Conservation (phyloP, 495 filamentous ascomycete species). For the Xylaria nigripes region DNA sequence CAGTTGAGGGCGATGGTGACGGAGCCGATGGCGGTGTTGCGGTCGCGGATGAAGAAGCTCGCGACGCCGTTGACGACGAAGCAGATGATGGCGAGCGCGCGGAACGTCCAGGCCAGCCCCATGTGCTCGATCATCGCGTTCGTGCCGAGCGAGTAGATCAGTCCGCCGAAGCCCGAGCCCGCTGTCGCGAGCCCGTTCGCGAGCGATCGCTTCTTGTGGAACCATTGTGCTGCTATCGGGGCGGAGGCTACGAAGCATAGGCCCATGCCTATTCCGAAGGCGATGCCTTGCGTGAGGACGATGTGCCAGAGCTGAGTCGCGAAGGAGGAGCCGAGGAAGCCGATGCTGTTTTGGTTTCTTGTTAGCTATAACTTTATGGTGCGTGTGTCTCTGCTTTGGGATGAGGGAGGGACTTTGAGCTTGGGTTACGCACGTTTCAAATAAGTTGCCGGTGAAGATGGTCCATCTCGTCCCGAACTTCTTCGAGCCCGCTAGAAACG, state of each 20-base stretch:
- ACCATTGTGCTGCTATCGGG: slow-evolving; percentile 73
- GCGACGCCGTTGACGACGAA: slow-evolving; percentile 52
- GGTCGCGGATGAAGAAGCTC: slow-evolving; percentile 52
- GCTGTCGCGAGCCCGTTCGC: slow-evolving; percentile 66
- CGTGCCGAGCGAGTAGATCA: slow-evolving; percentile 51
- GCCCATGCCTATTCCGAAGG: slow-evolving; percentile 68
- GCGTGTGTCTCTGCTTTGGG: neutral
- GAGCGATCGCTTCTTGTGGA: slow-evolving; percentile 56
- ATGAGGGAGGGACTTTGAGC: neutral
- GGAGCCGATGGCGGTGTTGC: slow-evolving; percentile 59
- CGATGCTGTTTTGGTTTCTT: slow-evolving; percentile 28
- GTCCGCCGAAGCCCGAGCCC: slow-evolving; percentile 68
- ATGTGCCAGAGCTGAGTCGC: slow-evolving; percentile 63
- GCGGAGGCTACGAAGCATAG: slow-evolving; percentile 67
- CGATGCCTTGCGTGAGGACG: slow-evolving; percentile 66
- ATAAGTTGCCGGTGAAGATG: slow-evolving; percentile 51
- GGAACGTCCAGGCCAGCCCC: slow-evolving; percentile 57
- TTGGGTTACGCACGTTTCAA: slow-evolving; percentile 43
- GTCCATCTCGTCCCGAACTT: slow-evolving; percentile 46
- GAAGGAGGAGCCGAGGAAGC: slow-evolving; percentile 60
- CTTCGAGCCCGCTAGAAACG: slow-evolving; percentile 43
- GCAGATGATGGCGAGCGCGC: slow-evolving; percentile 55
- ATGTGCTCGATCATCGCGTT: slow-evolving; percentile 53
- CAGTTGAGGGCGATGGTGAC: slow-evolving; percentile 56
- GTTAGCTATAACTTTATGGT: neutral